Base-by-base conservation (phyloP, 805 yeast species). In the Sungouiella blattae region DNA sequence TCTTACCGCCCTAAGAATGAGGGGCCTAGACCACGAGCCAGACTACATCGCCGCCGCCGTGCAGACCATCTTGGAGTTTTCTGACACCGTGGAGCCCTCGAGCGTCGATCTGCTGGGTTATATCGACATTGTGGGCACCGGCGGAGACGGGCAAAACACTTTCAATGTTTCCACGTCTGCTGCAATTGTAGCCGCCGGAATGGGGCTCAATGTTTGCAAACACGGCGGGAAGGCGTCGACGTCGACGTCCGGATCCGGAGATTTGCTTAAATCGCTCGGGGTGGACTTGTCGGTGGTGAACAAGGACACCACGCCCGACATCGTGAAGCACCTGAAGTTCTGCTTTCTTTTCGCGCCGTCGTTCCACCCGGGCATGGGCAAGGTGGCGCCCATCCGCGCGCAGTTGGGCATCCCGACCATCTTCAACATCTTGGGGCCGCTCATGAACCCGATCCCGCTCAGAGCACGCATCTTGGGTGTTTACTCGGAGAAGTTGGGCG, bases 141-240 rank as follows among this genome's bases (percentile, higher is more conserved):
- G 99, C 18, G 99, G 99, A 11, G 99, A 93, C 56, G 96, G 96
- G 2, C 96, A 93, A 55, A 83, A 93, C 56, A 93, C 99, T 0
- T 93, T 93, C 66, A 93, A 93, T 50, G 98, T 93, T 2, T 83
- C 95, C 11, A 93, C 98, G 0, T 86, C 97, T 2, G 71, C 96
- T 1, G 97, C 97, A 1, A 87, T 93, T 31, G 88, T 93, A 2
- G 93, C 88, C 0, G 87, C 98, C 0, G 99, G 98, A 6, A 83
- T 87, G 69, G 77, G 76, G 1, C 59, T 91, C 27, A 74, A 76
- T 15, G 82, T 93, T 12, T 86, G 95, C 55, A 93, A 93, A 43
- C 99, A 93, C 58, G 99, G 99, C 16, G 98, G 98, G 11, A 91
- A 93, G 52, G 98, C 98, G 0, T 80, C 96, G 0, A 88, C 98